Base-by-base conservation (phyloP, 2,329 filamentous ascomycete species). In the Juglanconis juglandina region DNA sequence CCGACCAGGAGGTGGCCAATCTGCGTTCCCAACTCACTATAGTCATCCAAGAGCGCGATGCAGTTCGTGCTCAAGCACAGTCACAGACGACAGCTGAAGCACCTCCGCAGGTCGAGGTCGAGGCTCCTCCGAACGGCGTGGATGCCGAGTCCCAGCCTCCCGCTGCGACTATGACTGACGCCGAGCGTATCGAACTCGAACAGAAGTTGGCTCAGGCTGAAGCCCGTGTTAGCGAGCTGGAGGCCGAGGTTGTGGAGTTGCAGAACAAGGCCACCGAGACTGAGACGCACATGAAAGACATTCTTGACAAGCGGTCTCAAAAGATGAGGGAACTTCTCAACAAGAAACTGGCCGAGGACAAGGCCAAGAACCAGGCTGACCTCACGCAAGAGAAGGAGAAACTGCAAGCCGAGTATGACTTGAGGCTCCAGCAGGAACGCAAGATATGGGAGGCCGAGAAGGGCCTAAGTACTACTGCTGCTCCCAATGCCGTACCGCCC, bases 271-370 rank as follows among this genome's bases (percentile, higher is more conserved):
- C 79, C 1, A 81, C 83, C 57, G 84, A 87, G 62, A 77, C 89
- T 14, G 89, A 93, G 68, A 82, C 85, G 35, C 81, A 79, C 58
- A 81, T 86, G 50, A 79, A 84, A 59, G 76, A 75, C 41, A 86
- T 82, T 10, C 79, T 90, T 61, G 89, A 89, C 67, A 77, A 81
- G 56, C 82, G 87, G 49, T 87, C 86, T 1, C 85, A 90, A 48
- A 84, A 83, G 70, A 89, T 91, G 87, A 89, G 87, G 68, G 80
- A 83, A 30, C 75, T 82, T 1, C 75, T 91, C 53, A 88, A 87
- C 67, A 87, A 85, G 69, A 91, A 89, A 70, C 79, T 96, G 14
- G 84, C 80, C 59, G 91, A 91, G 66, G 83, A 87, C 49, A 82
- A 81, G 65, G 73, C 79, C 54, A 77, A 80, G 62, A 74, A 79